Conservation (phyloP, 2,329 filamentous ascomycete genomes). For the Epichloe baconii region DNA sequence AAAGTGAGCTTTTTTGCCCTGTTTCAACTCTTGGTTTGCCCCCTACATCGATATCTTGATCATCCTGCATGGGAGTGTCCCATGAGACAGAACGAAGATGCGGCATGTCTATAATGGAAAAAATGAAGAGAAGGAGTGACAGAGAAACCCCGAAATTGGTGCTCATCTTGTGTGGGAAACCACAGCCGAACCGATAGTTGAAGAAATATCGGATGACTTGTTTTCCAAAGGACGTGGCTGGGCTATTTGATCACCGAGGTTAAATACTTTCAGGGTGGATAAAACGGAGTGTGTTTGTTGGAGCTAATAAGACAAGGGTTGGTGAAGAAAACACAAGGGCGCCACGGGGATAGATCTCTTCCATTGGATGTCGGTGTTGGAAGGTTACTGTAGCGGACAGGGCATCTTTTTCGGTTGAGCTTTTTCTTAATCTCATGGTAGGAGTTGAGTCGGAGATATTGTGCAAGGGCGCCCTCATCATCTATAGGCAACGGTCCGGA, state of each 20-base stretch:
- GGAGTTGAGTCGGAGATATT: conserved; percentile 9
- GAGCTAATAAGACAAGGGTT: background rate
- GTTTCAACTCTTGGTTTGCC: background rate
- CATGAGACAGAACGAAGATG: background rate
- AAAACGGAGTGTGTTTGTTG: background rate
- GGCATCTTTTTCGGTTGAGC: background rate
- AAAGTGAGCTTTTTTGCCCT: background rate
- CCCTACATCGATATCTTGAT: background rate
- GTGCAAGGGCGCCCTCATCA: conserved; percentile 9
- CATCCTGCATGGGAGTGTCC: background rate
- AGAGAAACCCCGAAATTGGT: background rate
- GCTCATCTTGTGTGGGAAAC: background rate
- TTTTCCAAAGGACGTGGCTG: background rate
- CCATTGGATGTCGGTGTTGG: background rate
- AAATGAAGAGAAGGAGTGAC: background rate
- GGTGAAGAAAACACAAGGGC: background rate
- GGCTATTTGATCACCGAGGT: background rate
- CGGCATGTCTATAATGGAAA: background rate
- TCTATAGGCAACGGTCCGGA: background rate
- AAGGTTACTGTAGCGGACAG: background rate
- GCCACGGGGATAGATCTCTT: background rate
- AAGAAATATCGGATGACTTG: background rate
- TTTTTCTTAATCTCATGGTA: conserved; percentile 11
- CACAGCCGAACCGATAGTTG: background rate
- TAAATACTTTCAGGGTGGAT: background rate